Evolutionary conservation across 1,284 basidiomycete genomes (phyloP), one percentile per base, ranked within the genome.

Genomic region (Trichosporon faecale): DNA sequence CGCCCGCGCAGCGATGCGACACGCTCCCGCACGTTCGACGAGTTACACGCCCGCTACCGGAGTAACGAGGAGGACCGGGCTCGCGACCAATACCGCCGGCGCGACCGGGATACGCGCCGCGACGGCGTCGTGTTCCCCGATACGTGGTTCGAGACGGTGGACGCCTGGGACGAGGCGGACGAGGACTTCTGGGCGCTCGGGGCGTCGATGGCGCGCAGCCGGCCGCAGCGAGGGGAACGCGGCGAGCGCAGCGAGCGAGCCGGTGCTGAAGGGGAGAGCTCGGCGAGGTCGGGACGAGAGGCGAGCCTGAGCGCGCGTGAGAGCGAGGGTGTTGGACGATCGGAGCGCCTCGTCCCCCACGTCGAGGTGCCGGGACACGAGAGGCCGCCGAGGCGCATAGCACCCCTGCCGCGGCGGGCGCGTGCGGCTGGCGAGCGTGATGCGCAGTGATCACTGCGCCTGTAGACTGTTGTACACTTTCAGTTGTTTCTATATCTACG

Each of bases 51-150:
- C 27, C 57, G 29, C 57, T 61, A 61, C 31, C 21, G 57, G 18
- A 29, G 29, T 0, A 65, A 57, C 31, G 21, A 57, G 35, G 21
- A 57, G n/a, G 66, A 60, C 16, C 44, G 27, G 23, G 8, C 9
- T 21, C 67, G 31, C 8, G 33, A 23, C 16, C 8, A 6, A 7
- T n/a, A 25, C 49, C 57, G 25, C 21, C 61, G 3, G 31, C 37
- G 27, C 3, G 21, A 63, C 4, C 16, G 71, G 37, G 72, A 73
- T 31, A 73, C 67, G 40, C 67, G 72, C 27, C 69, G 72, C 16
- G 72, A 73, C 65, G 72, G 69, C 8, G 37, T 73, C 18, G 65
- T 72, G 18, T 70, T 73, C 25, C 69, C 71, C 21, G 70, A 71
- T 14, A 25, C 37, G 6, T 71, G 61, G 67, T 29, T 40, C 18